Conservation (phyloP, 140 eudicot genomes). For the Oenanthe javanica region DNA sequence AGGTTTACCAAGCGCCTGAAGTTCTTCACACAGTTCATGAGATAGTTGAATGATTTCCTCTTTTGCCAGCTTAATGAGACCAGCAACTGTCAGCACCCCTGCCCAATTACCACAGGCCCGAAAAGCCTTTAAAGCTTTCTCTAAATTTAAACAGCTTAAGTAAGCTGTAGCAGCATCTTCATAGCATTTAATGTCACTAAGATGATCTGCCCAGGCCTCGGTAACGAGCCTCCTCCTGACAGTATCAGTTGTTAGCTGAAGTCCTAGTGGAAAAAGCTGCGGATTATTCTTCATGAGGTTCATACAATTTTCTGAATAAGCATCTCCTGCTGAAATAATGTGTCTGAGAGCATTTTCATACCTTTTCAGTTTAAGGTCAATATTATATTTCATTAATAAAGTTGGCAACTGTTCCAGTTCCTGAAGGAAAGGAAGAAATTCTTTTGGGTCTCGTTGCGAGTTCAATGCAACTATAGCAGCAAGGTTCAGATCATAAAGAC, state of each 20-base stretch:
- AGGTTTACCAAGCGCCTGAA: slow-evolving; percentile 85
- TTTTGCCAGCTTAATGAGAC: slow-evolving; percentile 57
- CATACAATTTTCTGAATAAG: slow-evolving; percentile 58
- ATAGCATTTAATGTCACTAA: slow-evolving; percentile 45
- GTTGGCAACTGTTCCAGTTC: slow-evolving; percentile 72
- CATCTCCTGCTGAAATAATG: slow-evolving; percentile 77
- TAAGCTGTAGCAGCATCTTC: slow-evolving; percentile 83
- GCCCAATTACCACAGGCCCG: slow-evolving; percentile 67
- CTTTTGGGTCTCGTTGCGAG: slow-evolving; percentile 91
- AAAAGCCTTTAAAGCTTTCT: slow-evolving; percentile 75
- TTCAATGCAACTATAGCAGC: slow-evolving; percentile 97
- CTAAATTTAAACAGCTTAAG: slow-evolving; percentile 49
- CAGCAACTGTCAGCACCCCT: slow-evolving; percentile 79
- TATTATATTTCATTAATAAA: slow-evolving; percentile 59
- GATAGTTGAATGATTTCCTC: slow-evolving; percentile 65
- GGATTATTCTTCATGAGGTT: slow-evolving; percentile 67
- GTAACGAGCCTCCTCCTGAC: slow-evolving; percentile 41
- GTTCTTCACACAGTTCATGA: slow-evolving; percentile 81
- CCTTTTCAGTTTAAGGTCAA: slow-evolving; percentile 67
- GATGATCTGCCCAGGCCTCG: slow-evolving; percentile 87
- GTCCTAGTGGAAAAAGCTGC: slow-evolving; percentile 54
- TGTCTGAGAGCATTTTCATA: slow-evolving; percentile 70
- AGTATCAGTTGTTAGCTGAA: slow-evolving; percentile 50
- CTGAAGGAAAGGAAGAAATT: slow-evolving; percentile 88
- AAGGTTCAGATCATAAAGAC: slow-evolving; percentile 87